Evolutionary conservation across 208 protist genomes (phyloP).

Genomic region (Crithidia fasciculata): DNA sequence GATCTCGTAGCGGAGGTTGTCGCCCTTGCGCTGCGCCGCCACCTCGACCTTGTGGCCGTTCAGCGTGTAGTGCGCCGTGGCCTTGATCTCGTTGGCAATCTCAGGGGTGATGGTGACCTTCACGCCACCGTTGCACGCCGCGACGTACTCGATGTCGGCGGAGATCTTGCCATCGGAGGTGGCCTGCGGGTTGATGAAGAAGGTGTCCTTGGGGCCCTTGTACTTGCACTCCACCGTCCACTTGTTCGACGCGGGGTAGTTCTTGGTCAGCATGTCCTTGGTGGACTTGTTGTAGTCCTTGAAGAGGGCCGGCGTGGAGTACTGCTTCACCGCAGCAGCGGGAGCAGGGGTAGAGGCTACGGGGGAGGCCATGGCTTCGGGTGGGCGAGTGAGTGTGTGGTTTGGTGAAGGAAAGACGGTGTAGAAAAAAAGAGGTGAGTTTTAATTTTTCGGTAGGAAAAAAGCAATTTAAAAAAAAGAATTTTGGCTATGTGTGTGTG

Average conservation of each 20-base stretch:
- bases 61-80: conserved; percentile 45
- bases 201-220: conserved; percentile 62
- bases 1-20: conserved; percentile 58
- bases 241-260: conserved; percentile 44
- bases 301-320: conserved; percentile 45
- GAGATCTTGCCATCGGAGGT: conserved; percentile 44
- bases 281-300: conserved; percentile 86
- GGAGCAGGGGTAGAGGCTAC: neutral
- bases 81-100: conserved; percentile 37
- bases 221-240: conserved; percentile 86
- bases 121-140: conserved; percentile 45
- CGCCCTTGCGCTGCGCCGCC: conserved; percentile 35
- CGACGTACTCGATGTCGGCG: conserved; percentile 68
- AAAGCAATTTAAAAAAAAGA: no score
- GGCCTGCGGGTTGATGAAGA: conserved; percentile 69
- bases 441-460: no score
- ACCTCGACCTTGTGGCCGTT: conserved; percentile 73
- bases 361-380: neutral
- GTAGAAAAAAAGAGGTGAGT: no score
- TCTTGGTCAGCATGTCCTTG: conserved; percentile 79
- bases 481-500: no score
- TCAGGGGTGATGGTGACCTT: conserved; percentile 63
- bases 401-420: neutral
- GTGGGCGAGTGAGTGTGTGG: no score
- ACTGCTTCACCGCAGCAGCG: conserved; percentile 16